Evolutionary conservation across 2,329 filamentous ascomycete species (phyloP), one percentile per base, ranked within the genome.

Genomic region (Sporothrix variecibatus): DNA sequence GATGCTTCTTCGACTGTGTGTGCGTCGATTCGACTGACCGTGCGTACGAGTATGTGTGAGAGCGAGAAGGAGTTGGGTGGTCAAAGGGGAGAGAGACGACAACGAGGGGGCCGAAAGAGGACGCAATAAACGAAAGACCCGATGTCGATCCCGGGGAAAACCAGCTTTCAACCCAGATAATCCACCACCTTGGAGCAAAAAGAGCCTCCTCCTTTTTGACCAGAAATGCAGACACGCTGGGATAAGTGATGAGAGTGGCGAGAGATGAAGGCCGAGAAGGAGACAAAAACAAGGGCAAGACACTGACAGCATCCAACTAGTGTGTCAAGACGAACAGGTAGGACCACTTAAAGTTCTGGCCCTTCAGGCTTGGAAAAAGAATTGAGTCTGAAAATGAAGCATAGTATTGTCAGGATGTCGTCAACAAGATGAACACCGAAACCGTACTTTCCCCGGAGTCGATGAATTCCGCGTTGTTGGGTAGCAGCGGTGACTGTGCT

Each of bases 101-200:
- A 17, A 58, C 15, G 20, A n/a, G 58, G 43, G 70, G 53, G 15
- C 23, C 17, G 34, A 26, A 43, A 64, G 51, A 31, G 34, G 46
- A 17, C 17, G 9, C 60, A 46, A 38, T 34, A 73, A 60, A 69
- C 49, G 60, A 72, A n/a, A 72, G 60, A 40, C 46, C 1, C 26
- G 28, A 17, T 38, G 72, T 73, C 62, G 72, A 73, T 73, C 72
- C 62, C 72, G 72, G 46, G 51, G 72, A 49, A 60, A 49, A 58
- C 17, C 46, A 68, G 23, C 31, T 34, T 34, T 49, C n/a, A 73
- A 73, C 8, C 72, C 62, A 73, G 23, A 67, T 8, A 60, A 11
- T 46, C 26, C 20, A 34, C 17, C 17, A 17, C 23, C 3, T 2
- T 46, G 62, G 62, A 60, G 12, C 49, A 11, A 43, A n/a, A 40